These are phyloP conservation scores for Rutstroemia sp. DNA, from an alignment of 2,329 filamentous ascomycete genomes.

Conservation along the genomic window DNA sequence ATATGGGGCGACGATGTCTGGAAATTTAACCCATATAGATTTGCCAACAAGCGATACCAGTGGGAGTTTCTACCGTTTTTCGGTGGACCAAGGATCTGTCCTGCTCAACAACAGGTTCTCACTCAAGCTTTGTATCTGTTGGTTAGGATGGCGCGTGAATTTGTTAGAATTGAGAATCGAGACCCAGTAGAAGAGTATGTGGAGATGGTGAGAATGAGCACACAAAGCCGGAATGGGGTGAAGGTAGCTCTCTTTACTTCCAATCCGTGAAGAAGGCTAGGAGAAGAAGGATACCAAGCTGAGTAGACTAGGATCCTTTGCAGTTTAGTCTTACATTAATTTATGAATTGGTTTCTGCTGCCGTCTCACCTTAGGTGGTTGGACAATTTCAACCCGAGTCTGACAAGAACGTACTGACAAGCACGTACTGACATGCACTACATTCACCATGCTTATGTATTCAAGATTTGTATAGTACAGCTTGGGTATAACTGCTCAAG, in stretches of 20 bases:
- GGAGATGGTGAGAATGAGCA: background rate
- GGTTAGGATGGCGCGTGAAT: background rate
- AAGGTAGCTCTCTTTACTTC: background rate
- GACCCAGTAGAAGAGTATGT: background rate
- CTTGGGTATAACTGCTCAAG: no score
- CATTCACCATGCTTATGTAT: no score
- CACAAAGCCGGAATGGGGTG: background rate
- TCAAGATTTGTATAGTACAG: no score
- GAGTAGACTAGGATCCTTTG: no score
- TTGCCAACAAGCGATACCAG: background rate
- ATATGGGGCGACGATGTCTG: constrained; percentile 31
- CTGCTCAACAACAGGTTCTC: background rate
- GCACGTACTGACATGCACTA: no score
- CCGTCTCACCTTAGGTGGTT: no score
- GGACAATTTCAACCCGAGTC: no score
- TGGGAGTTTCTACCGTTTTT: background rate
- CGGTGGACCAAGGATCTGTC: background rate
- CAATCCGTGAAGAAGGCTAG: no score
- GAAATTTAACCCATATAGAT: background rate
- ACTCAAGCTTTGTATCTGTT: background rate
- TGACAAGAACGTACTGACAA: no score
- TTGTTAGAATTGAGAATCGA: background rate
- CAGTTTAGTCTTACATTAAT: no score
- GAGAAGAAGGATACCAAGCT: no score
- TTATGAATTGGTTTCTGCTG: no score